Base-by-base conservation (phyloP, 306 rosid genomes). In the Quercus aquifolioides region DNA sequence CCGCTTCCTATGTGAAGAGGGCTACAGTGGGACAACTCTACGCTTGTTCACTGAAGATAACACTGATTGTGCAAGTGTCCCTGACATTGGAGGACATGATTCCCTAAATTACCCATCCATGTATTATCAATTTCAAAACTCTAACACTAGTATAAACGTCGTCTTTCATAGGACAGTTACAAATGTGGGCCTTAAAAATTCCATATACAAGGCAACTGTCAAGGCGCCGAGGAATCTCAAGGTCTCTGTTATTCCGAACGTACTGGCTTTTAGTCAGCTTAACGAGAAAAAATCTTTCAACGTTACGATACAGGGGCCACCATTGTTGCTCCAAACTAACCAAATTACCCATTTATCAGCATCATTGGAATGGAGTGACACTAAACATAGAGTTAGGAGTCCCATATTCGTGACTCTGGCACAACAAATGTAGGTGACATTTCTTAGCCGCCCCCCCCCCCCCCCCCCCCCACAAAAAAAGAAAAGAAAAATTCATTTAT, bases 41-140 rank as follows among this genome's bases (percentile, higher is more conserved):
- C 86, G 88, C n/a, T 9, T 46, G 13, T 46, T 46, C 13, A 46
- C 17, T 12, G 17, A 46, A 9, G 54, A 46, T 10, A 46, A 46
- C 14, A 46, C 74, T 55, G 8, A 78, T 90, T 28, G 21, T 79
- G 0, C 17, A 46, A 46, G 54, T 46, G 15, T 46, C 17, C 54
- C 54, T 12, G 1, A 10, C 54, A 9, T 46, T 46, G 54, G 54
- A 46, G 54, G 54, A 46, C 54, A 46, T 2, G 98, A 92, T 71
- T 97, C 94, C 60, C 80, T 94, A 80, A 92, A 91, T 88, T 94
- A 91, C 87, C 97, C 97, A 25, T 75, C 88, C 74, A 87, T 94
- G 96, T 89, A 82, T 78, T 2, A 74, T 25, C 85, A 80, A 63
- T 79, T 88, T 10, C 5, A 1, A 4, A 19, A 11, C 21, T 15